These are phyloP conservation scores for Clausena lansium DNA, from an alignment of 345 rosid species.

Conservation along the genomic window DNA sequence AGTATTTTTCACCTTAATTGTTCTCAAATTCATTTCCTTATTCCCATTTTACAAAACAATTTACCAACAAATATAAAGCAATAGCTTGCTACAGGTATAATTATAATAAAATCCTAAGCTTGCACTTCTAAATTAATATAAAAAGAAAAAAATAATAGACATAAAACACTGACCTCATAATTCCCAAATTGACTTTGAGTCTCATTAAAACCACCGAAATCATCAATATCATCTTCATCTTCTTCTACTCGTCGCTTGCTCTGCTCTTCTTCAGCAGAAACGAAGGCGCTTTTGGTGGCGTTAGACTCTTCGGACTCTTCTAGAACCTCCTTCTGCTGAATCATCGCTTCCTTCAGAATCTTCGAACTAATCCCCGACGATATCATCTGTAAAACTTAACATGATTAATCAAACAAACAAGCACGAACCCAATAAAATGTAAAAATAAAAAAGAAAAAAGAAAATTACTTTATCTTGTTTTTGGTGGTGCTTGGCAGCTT, in stretches of 20 bases:
- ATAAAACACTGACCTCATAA: constrained; percentile 41
- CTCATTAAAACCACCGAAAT: constrained; percentile 60
- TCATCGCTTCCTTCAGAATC: constrained; percentile 78
- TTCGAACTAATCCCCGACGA: constrained; percentile 71
- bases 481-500: constrained; percentile 66
- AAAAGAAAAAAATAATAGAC: too few relatives aligned
- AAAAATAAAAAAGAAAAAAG: neutral
- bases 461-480: constrained; percentile 40
- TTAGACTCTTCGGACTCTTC: constrained; percentile 51
- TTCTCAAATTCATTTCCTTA: neutral
- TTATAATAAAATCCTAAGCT: too few relatives aligned
- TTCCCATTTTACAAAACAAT: neutral
- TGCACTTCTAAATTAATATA: too few relatives aligned
- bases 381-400: constrained; percentile 40
- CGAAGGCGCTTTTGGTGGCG: constrained; percentile 28
- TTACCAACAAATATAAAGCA: neutral
- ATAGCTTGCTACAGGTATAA: neutral
- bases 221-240: constrained; percentile 59
- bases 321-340: constrained; percentile 78
- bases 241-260: constrained; percentile 17
- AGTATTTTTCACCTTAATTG: neutral
- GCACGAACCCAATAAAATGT: neutral
- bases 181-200: constrained; percentile 53
- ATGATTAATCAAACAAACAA: neutral
- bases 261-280: constrained; percentile 37